Evolutionary conservation across 2,329 filamentous ascomycete species (phyloP), one percentile per base, ranked within the genome.

Genomic region (Tolypocladium pustulatum): DNA sequence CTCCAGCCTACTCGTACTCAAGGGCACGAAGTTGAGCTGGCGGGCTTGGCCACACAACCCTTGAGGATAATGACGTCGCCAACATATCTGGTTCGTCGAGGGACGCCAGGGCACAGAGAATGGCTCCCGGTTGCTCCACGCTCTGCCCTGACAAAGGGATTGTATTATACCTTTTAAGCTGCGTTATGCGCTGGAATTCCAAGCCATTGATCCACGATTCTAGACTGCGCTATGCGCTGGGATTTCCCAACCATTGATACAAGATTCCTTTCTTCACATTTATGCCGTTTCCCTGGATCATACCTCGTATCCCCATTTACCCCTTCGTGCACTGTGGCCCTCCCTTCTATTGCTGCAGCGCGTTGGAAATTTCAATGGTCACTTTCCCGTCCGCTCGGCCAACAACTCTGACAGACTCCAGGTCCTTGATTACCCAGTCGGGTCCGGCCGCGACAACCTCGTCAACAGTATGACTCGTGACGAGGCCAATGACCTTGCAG

Each of bases 371-470:
- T 75, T 90, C 84, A 63, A 95, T 72, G 63, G 81, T 83, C 58
- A 89, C 80, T 63, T 74, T 75, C n/a, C 83, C 85, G 56, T 77
- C 80, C 61, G 79, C 76, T 63, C 74, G 75, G 57, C 81, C 77
- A 61, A 84, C 75, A 66, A 95, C 75, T 65, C 74, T 83, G 62
- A 96, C 83, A 63, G 88, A 91, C 59, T 80, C 78, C 75, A 96
- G 78, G 73, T 97, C 90, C 72, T 80, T 78, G 59, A 96, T 87
- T 56, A 96, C 85, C 86, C 89, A 96, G 76, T 96, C 91, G 52
- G 92, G 90, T n/a, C 84, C 87, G 5, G 91, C 90, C 54, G 81
- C 83, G 61, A 80, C 75, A 55, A 96, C 80, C 75, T 92, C 83
- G 65, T 85, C 83, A 53, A 87, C 76, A 32, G 82, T 84, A 75